phyloP scores from a whole-genome alignment of 345 rosid species.

The Carallia pectinifolia region DNA sequence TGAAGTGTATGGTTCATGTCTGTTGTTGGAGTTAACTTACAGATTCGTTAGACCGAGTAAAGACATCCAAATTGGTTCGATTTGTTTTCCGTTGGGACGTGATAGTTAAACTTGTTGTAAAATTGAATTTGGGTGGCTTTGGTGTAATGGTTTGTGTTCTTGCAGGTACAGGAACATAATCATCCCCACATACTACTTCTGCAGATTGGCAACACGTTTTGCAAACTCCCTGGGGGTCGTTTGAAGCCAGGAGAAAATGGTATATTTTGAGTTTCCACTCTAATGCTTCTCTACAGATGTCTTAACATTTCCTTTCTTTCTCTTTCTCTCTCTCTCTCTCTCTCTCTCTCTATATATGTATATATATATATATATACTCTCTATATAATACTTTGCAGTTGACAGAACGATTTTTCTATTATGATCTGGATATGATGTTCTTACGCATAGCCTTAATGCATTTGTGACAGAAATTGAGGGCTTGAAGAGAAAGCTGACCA shows the following conservation, averaged over 20 bases:
- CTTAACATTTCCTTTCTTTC: neutral
- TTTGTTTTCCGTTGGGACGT: too few species aligned
- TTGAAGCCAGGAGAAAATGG: slow-evolving; percentile 98
- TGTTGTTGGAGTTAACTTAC: too few species aligned
- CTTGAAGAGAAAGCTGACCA: slow-evolving; percentile 84
- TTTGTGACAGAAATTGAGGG: slow-evolving; percentile 76
- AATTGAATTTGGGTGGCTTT: too few species aligned
- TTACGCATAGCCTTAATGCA: slow-evolving; percentile 5
- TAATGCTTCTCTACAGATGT: neutral
- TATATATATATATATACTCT: neutral
- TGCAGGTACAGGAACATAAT: slow-evolving; percentile 96
- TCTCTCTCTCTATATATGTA: too few species aligned
- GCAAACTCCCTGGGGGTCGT: slow-evolving; percentile 99
- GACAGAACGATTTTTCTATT: neutral
- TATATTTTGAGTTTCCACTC: slow-evolving; percentile 20
- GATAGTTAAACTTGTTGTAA: too few species aligned
- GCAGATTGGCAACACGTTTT: slow-evolving; percentile 94
- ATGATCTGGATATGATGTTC: neutral
- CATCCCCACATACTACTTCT: slow-evolving; percentile 97
- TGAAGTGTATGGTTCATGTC: neutral
- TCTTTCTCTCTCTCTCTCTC: too few species aligned
- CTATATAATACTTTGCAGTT: neutral
- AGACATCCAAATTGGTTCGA: too few species aligned
- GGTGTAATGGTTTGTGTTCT: slow-evolving; percentile 1
- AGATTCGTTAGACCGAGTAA: too few species aligned